phyloP scores from a whole-genome alignment of 2,329 filamentous ascomycete species.

The Arthrobotrys megalospora region DNA sequence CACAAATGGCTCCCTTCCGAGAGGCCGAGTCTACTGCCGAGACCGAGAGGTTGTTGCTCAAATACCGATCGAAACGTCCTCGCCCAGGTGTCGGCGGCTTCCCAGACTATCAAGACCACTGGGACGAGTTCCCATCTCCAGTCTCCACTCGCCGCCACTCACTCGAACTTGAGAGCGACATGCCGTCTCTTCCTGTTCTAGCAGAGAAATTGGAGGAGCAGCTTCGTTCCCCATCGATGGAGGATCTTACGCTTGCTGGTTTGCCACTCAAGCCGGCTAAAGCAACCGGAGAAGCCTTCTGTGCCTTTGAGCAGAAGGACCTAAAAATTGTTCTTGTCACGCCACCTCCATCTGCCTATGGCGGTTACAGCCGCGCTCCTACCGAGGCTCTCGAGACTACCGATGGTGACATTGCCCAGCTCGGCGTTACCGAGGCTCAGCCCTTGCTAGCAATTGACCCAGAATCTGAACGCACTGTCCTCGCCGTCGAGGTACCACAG shows the following conservation, averaged over 20 bases:
- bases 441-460: conserved; percentile 52
- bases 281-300: conserved; percentile 52
- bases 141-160: conserved; percentile 52
- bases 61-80: conserved; percentile 52
- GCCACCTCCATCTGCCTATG: conserved; percentile 48
- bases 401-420: conserved; percentile 49
- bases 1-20: conserved; percentile 33
- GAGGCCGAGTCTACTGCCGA: conserved; percentile 32
- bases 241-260: conserved; percentile 41
- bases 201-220: conserved; percentile 54
- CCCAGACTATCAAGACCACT: conserved; percentile 28
- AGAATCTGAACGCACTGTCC: conserved; percentile 52
- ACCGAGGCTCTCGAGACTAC: conserved; percentile 45
- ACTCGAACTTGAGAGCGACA: conserved; percentile 49
- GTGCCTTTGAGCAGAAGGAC: conserved; percentile 55
- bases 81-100: conserved; percentile 34
- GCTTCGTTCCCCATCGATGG: conserved; percentile 53
- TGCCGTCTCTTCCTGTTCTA: conserved; percentile 42
- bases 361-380: conserved; percentile 41
- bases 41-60: conserved; percentile 41
- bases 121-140: conserved; percentile 44
- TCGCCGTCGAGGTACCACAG: conserved; percentile 55
- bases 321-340: conserved; percentile 58
- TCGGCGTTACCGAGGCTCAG: conserved; percentile 44
- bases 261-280: conserved; percentile 44